phyloP scores from a whole-genome alignment of 225 moss, liverwort and hornwort species.

The Lunularia cruciata region DNA sequence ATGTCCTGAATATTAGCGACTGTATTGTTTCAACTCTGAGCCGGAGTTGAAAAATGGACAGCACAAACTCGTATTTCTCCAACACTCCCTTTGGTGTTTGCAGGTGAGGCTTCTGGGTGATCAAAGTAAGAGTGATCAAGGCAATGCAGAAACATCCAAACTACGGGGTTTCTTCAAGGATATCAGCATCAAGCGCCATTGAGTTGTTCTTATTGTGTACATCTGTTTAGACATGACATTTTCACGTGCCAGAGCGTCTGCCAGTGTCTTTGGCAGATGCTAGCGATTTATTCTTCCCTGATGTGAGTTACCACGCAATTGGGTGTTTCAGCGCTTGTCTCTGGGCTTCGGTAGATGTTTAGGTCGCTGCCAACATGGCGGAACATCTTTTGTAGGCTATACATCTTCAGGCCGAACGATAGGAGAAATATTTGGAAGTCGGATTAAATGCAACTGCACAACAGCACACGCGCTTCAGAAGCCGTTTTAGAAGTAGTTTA shows the following conservation, averaged over 20 bases:
- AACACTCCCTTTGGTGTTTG: constrained; percentile 38
- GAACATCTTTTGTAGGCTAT: no score
- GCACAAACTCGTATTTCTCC: constrained; percentile 34
- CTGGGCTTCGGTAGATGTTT: no score
- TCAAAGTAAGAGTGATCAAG: constrained; percentile 9
- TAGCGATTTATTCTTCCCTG: no score
- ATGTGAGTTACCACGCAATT: no score
- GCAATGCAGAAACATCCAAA: constrained; percentile 27
- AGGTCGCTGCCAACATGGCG: no score
- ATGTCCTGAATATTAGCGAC: background rate
- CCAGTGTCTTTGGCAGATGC: no score
- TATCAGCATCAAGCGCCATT: constrained; percentile 30
- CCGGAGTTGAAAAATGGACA: background rate
- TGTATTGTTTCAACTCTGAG: background rate
- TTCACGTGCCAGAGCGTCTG: background rate
- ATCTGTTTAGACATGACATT: background rate
- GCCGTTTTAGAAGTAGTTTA: no score
- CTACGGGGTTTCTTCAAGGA: constrained; percentile 37
- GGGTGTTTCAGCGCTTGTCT: no score
- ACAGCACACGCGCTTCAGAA: no score
- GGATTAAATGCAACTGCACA: no score
- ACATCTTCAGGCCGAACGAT: no score
- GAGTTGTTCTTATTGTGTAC: background rate
- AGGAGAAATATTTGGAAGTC: no score
- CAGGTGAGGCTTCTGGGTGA: constrained; percentile 47